Evolutionary conservation across 2,329 filamentous ascomycete species (phyloP).

Genomic region (Apiospora kogelbergensis): DNA sequence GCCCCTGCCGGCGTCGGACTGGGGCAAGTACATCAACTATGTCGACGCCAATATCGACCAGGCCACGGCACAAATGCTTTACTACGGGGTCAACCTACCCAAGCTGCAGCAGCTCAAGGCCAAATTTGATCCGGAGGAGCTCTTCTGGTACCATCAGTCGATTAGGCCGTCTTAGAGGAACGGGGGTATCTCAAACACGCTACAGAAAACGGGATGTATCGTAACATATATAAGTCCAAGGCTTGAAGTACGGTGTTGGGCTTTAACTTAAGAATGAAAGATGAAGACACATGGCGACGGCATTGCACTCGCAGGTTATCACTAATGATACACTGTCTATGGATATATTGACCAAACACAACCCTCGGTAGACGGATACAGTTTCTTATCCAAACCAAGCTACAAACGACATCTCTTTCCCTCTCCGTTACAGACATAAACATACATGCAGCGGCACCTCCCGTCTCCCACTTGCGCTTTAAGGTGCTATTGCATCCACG

Average conservation of each 20-base stretch:
- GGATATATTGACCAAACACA: too few species aligned
- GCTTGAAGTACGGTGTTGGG: too few species aligned
- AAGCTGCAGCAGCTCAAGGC: conserved; percentile 40
- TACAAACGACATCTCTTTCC: too few species aligned
- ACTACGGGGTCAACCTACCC: conserved; percentile 43
- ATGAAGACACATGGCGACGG: too few species aligned
- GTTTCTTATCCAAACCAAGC: too few species aligned
- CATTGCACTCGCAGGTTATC: background rate
- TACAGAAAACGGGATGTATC: background rate
- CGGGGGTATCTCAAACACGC: background rate
- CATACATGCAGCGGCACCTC: too few species aligned
- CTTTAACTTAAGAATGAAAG: too few species aligned
- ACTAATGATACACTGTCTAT: too few species aligned
- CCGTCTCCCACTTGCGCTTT: background rate
- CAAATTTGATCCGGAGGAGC: conserved; percentile 38
- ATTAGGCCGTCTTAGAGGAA: background rate
- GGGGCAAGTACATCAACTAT: conserved; percentile 50
- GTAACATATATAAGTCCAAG: too few species aligned
- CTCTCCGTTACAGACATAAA: too few species aligned
- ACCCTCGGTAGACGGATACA: too few species aligned
- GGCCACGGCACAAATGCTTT: conserved; percentile 46
- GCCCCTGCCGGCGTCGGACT: conserved; percentile 21
- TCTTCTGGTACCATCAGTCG: conserved; percentile 40
- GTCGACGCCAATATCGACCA: conserved; percentile 47
- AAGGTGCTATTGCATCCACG: background rate